Base-by-base conservation (phyloP, 208 protist species). In the Wallacemonas rigidus region DNA sequence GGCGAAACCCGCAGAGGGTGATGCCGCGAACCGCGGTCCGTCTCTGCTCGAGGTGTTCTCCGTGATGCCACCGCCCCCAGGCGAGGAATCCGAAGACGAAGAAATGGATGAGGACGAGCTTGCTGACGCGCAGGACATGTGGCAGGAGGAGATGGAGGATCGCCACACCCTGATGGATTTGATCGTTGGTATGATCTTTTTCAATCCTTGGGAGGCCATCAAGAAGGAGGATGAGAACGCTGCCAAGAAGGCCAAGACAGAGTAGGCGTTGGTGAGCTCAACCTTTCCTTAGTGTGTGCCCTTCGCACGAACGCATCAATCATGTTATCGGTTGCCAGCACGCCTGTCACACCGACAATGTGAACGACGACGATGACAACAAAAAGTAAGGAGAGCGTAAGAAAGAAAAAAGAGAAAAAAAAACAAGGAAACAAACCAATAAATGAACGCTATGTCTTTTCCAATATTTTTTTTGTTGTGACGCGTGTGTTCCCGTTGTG, bases 1-100 rank as follows among this genome's bases (percentile, higher is more conserved):
- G 41, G 54, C 36, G 67, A 65, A 39, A 14, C 51, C 15, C 40
- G 43, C 43, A 12, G 26, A 44, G 11, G 64, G 53, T 39, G 43
- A 65, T 15, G 9, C 80, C 63, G 56, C 67, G 73, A 73, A 67
- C 57, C 78, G 72, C 17, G 90, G 90, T 40, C 87, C 85, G 45
- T 90, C 81, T 51, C 74, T 95, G 71, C 75, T 95, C n/a, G 87
- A 92, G 60, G 85, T 88, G 9, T 95, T 95, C 74, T 80, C 71
- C 54, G 63, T 80, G 43, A 95, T 95, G 87, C 83, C 78, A 8
- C 85, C 81, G 1, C 83, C 89, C 74, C 90, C 90, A 1, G 79
- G 83, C 26, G 83, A 89, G 0, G 87, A 95, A 38, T 75, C 82
- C 3, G 83, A 86, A 55, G 78, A 83, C 53, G 77, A 81, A 44